Base-by-base conservation (phyloP, 2,329 filamentous ascomycete genomes). In the Trichoderma atrobrunneum region DNA sequence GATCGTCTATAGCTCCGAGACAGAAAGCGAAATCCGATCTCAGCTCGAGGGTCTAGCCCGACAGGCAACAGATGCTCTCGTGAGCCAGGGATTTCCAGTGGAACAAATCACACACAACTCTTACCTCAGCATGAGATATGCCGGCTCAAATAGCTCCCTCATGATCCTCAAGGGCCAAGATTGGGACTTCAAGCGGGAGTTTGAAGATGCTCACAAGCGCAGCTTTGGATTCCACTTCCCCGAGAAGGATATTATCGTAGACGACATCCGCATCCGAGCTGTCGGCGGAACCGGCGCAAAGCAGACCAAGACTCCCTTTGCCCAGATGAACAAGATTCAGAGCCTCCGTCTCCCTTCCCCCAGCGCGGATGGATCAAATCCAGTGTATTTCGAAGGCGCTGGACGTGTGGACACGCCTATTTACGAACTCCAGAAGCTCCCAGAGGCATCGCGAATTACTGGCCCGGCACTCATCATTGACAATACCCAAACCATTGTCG, bases 401-500 rank as follows among this genome's bases (percentile, higher is more conserved):
- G 76, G 77, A 2, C 74, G 75, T 57, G 73, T 78, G 24, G 74
- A 78, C n/a, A 78, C 77, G 0, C 73, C 75, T 16, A 73, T 80
- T 0, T 78, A 77, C 30, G 73, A 75, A 14, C 75, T 80, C 3
- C 74, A 77, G 10, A 71, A 73, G 7, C 71, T 79, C 0, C 21
- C 70, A 1, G 72, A 74, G 0, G 74, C 74, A 1, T 72, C 74
- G 10, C 65, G 70, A 3, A 61, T 79, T 7, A 12, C 60, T 3
- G 82, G 83, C 0, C 82, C 82, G 1, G 81, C 82, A 0, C 66
- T 93, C 73, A 86, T 93, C 69, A 90, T 90, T 56, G 91, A 91
- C 78, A 87, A 88, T 24, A 91, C 89, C 1, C 92, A 94, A 78
- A 94, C 92, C 0, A 92, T 94, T 72, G 88, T 94, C 3, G 87